Evolutionary conservation across 371 early-diverging fungal genomes (phyloP), one percentile per base, ranked within the genome.

Genomic region (Mortierella polycephala): DNA sequence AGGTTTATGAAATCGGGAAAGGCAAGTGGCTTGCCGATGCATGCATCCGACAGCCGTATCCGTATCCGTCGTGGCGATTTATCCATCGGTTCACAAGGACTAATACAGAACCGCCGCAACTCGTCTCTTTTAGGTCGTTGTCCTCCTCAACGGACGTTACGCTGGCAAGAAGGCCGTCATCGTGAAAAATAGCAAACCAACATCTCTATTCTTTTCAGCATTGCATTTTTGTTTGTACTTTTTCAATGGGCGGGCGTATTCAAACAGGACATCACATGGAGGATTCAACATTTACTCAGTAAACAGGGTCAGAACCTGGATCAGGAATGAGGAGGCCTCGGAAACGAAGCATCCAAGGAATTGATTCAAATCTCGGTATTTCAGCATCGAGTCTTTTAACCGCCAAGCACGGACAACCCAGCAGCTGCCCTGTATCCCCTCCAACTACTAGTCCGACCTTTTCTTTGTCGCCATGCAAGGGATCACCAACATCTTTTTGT

Each of bases 161-260:
- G 98, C 98, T 85, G 98, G 98, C 79, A 96, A 96, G 91, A 98
- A 98, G 93, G 98, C 98, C 71, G 98, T 98, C 76, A 95, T 98
- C 82, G 93, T 98, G 83, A 96, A 97, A 88, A 94, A 92, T 92
- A 87, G 49, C 73, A 73, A 68, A 56, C 56, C 69, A 69, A 69
- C 69, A 57, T 21, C 66, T 61, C 82, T 73, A 67, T 79, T 52
- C 51, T 20, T 58, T 18, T 23, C 44, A 30, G 30, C 30, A 30
- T 30, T 30, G 4, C 30, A 30, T 30, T 30, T 30, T 30, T 2
- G 1, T 30, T 30, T 30, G 30, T 30, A 4, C 30, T 30, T 30
- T 30, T 30, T 30, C 30, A 30, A 30, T 30, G 30, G 30, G 30
- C 30, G 30, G 30, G 30, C 30, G 1, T 4, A 30, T 30, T 30